Evolutionary conservation across 257 asterid genomes (phyloP).

Genomic region (Scutellaria galericulata): DNA sequence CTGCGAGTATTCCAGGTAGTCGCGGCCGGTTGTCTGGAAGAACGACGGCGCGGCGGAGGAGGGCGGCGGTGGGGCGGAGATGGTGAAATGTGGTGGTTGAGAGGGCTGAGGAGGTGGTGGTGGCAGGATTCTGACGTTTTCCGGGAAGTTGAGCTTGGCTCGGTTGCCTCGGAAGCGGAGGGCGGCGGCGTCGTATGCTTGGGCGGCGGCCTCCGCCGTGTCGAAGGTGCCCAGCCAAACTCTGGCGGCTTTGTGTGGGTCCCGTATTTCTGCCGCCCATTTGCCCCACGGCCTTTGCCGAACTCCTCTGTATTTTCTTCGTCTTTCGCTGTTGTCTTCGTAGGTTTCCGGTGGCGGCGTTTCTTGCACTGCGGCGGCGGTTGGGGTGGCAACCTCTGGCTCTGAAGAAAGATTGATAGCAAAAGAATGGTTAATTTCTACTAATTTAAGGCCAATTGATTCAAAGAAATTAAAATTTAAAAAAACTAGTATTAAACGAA

Average conservation of each 20-base stretch:
- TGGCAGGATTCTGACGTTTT: slow-evolving; percentile 46
- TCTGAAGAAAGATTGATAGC: slow-evolving; percentile 32
- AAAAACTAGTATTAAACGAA: not conserved
- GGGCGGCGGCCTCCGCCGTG: slow-evolving; percentile 92
- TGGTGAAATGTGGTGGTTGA: slow-evolving; percentile 34
- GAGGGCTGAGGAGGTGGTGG: slow-evolving; percentile 35
- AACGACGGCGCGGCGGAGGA: slow-evolving; percentile 31
- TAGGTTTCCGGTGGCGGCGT: slow-evolving; percentile 23
- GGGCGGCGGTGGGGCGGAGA: slow-evolving; percentile 29
- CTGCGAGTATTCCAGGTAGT: slow-evolving; percentile 65
- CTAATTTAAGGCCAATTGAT: too few relatives aligned
- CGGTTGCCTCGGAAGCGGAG: slow-evolving; percentile 78
- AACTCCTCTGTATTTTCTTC: slow-evolving; percentile 76
- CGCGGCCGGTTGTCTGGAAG: slow-evolving; percentile 45
- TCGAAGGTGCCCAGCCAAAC: slow-evolving; percentile 95
- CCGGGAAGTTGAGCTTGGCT: slow-evolving; percentile 91
- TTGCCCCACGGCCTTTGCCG: slow-evolving; percentile 96
- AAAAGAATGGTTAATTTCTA: not conserved
- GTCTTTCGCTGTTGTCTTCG: slow-evolving; percentile 42
- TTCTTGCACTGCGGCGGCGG: slow-evolving; percentile 7
- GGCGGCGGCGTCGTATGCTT: slow-evolving; percentile 90
- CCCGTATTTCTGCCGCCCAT: slow-evolving; percentile 96
- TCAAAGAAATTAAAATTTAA: not conserved
- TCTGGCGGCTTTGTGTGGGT: slow-evolving; percentile 85
- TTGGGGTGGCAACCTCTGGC: slow-evolving; percentile 20